A percentile compares a stretch with the other conserved stretches of the same genome.
Evolutionary conservation across 331 rosid genomes (phyloP).

Genomic region (Acacia pycnantha): DNA sequence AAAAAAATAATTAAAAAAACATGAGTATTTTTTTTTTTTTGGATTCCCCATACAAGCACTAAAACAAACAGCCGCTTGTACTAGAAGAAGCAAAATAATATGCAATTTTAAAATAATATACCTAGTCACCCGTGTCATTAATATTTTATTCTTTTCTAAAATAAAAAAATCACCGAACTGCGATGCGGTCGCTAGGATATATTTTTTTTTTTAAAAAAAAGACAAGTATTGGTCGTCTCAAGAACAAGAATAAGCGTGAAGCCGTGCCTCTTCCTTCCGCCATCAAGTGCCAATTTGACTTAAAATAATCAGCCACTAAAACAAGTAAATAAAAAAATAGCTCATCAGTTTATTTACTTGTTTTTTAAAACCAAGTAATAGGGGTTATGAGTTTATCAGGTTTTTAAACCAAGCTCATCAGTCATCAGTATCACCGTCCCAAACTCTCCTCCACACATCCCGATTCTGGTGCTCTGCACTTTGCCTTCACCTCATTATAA

Average conservation of each 20-base stretch:
- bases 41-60: too few relatives aligned
- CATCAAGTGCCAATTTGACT: neutral
- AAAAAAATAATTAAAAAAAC: too few relatives aligned
- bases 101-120: too few relatives aligned
- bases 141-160: too few relatives aligned
- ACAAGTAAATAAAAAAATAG: neutral
- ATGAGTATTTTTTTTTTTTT: too few relatives aligned
- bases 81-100: too few relatives aligned
- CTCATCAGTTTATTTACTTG: too few relatives aligned
- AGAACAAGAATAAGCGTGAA: neutral
- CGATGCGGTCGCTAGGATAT: too few relatives aligned
- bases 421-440: neutral
- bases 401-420: neutral
- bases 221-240: neutral
- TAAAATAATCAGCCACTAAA: too few relatives aligned
- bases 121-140: neutral
- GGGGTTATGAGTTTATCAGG: neutral
- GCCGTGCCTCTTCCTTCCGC: neutral
- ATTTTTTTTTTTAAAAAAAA: neutral
- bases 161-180: neutral
- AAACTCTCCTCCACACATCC: neutral
- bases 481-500: neutral
- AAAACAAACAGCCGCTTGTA: too few relatives aligned
- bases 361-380: too few relatives aligned
- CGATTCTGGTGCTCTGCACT: constrained; percentile 6